Evolutionary conservation across 2,329 filamentous ascomycete species (phyloP).

Genomic region (Neocatenulostroma microsporum): DNA sequence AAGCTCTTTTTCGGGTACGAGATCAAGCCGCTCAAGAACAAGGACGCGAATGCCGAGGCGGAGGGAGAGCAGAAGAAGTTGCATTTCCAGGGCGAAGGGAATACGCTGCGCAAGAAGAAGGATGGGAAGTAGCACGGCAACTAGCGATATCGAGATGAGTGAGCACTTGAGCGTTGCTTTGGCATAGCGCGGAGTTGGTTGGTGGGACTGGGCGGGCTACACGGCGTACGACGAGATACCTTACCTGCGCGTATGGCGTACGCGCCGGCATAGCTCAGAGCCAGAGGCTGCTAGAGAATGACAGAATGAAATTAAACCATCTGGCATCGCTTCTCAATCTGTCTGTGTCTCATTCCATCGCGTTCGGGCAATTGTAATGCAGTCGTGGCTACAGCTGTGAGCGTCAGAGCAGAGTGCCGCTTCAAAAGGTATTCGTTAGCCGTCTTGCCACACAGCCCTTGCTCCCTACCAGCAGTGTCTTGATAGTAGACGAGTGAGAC

Average conservation of each 20-base stretch:
- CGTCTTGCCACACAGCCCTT: no score
- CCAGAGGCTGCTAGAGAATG: no score
- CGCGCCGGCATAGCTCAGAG: background rate
- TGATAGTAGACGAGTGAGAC: no score
- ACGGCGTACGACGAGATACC: no score
- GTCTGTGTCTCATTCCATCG: no score
- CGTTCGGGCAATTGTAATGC: no score
- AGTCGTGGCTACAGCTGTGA: background rate
- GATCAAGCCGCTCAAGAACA: constrained; percentile 76
- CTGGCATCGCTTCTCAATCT: no score
- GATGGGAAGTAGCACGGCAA: constrained; percentile 22
- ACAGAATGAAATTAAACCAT: no score
- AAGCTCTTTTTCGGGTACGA: constrained; percentile 97
- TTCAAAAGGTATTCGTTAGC: no score
- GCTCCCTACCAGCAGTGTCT: no score
- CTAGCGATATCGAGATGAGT: background rate
- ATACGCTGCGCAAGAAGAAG: constrained; percentile 75
- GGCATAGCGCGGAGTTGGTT: constrained; percentile 6
- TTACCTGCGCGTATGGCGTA: no score
- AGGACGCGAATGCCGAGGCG: constrained; percentile 61
- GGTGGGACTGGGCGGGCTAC: background rate
- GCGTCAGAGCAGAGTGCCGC: no score
- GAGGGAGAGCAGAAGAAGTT: constrained; percentile 59
- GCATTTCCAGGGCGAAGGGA: constrained; percentile 57
- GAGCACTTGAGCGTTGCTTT: background rate